phyloP scores from a whole-genome alignment of 1,284 basidiomycete species.

The Exsudoporus floridanus region DNA sequence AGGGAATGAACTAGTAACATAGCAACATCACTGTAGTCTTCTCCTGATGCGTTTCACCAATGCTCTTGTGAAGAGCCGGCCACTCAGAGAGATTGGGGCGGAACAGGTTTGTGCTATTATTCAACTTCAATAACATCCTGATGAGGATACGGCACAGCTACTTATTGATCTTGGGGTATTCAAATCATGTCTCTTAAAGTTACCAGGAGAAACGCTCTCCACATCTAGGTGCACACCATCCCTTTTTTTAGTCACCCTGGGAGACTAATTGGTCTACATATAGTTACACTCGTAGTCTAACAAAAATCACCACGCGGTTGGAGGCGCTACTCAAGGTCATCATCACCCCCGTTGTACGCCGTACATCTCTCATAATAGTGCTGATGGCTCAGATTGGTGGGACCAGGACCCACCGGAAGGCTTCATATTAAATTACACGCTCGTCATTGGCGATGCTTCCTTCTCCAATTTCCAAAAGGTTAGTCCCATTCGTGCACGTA shows the following conservation, averaged over 20 bases:
- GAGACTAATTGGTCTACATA: constrained; percentile 15
- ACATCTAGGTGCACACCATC: constrained; percentile 50
- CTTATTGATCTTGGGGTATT: constrained; percentile 89
- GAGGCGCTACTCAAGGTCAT: constrained; percentile 94
- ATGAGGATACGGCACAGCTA: constrained; percentile 50
- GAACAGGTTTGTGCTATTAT: constrained; percentile 67
- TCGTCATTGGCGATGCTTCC: constrained; percentile 88
- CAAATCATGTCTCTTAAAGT: constrained; percentile 78
- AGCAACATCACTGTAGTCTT: constrained; percentile 48
- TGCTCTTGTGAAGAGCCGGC: constrained; percentile 82
- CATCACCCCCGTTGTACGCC: constrained; percentile 79
- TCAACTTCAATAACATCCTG: constrained; percentile 8
- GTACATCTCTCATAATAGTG: not conserved
- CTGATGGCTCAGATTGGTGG: constrained; percentile 3
- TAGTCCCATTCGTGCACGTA: constrained; percentile 3
- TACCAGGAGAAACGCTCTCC: constrained; percentile 69
- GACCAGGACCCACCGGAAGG: constrained; percentile 83
- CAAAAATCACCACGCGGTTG: constrained; percentile 75
- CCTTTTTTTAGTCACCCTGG: not conserved
- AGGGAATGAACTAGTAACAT: not conserved
- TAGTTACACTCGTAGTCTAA: constrained; percentile 80
- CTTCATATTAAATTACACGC: constrained; percentile 91
- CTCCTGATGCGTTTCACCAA: constrained; percentile 84
- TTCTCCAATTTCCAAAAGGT: constrained; percentile 99
- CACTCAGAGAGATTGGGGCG: constrained; percentile 86